These are phyloP conservation scores for Colletotrichum eleusines DNA, from an alignment of 2,329 filamentous ascomycete species.

Conservation along the genomic window DNA sequence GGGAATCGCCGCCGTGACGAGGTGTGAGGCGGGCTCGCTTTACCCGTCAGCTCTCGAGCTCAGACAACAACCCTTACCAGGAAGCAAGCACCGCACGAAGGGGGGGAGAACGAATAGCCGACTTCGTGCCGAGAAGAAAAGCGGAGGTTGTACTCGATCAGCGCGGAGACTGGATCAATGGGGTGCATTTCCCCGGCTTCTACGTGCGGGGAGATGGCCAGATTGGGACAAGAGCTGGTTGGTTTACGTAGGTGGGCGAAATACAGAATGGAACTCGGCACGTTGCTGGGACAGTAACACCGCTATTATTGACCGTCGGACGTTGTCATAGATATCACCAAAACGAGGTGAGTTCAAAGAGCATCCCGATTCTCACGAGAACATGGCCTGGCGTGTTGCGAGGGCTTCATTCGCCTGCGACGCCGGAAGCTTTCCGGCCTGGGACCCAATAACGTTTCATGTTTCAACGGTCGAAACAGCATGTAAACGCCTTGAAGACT, in stretches of 20 bases:
- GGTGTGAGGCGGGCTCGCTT: neutral
- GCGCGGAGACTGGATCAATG: neutral
- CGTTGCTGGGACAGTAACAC: neutral
- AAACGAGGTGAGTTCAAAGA: neutral
- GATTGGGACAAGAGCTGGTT: neutral
- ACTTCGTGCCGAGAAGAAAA: neutral
- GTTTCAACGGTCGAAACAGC: conserved; percentile 25
- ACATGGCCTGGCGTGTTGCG: neutral
- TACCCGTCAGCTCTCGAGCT: neutral
- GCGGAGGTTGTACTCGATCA: neutral
- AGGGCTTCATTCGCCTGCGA: conserved; percentile 4
- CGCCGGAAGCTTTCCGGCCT: neutral
- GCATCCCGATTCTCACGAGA: no score
- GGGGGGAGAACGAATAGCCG: neutral
- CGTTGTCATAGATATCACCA: neutral
- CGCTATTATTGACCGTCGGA: neutral
- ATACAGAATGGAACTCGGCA: no score
- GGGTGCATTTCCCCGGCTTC: conserved; percentile 8
- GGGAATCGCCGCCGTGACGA: neutral
- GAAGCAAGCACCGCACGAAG: neutral
- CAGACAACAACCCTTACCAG: neutral
- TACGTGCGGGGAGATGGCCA: neutral
- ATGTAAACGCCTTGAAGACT: neutral
- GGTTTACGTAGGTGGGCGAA: neutral
- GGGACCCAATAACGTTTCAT: conserved; percentile 20